These are phyloP conservation scores for Ammopiptanthus mongolicus DNA, from an alignment of 306 rosid species.

Conservation along the genomic window DNA sequence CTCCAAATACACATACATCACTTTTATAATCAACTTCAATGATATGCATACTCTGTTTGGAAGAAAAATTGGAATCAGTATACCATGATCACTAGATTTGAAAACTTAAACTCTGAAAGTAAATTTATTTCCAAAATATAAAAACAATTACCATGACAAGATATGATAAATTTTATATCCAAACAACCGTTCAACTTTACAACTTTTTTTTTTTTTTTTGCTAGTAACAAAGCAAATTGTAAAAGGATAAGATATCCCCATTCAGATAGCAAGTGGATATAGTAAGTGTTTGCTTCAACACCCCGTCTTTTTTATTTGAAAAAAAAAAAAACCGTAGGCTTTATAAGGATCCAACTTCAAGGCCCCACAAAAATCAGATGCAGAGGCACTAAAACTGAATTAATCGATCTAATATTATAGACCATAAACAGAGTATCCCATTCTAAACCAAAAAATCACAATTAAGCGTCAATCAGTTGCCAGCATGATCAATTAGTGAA, in stretches of 20 bases:
- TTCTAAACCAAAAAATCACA: neutral
- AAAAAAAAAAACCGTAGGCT: neutral
- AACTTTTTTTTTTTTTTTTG: neutral
- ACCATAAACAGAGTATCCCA: neutral
- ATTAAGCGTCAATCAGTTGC: neutral
- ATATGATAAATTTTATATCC: neutral
- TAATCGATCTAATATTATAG: neutral
- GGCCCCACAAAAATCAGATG: neutral
- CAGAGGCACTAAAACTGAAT: neutral
- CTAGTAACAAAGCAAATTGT: neutral
- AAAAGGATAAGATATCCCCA: neutral
- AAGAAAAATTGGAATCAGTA: neutral
- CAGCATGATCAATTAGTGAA: neutral
- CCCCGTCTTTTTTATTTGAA: neutral
- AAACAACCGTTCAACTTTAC: neutral
- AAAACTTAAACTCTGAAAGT: neutral
- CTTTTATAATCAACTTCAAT: constrained; percentile 50
- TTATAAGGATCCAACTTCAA: neutral
- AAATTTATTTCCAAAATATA: neutral
- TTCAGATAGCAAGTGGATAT: neutral
- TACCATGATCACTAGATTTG: neutral
- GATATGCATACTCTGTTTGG: neutral
- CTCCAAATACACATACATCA: constrained; percentile 51
- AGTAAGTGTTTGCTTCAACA: neutral
- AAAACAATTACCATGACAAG: neutral